A percentile compares a stretch with the other conserved stretches of the same genome.
phyloP scores from a whole-genome alignment of 768 basidiomycete genomes.

The Russula brevipes region DNA sequence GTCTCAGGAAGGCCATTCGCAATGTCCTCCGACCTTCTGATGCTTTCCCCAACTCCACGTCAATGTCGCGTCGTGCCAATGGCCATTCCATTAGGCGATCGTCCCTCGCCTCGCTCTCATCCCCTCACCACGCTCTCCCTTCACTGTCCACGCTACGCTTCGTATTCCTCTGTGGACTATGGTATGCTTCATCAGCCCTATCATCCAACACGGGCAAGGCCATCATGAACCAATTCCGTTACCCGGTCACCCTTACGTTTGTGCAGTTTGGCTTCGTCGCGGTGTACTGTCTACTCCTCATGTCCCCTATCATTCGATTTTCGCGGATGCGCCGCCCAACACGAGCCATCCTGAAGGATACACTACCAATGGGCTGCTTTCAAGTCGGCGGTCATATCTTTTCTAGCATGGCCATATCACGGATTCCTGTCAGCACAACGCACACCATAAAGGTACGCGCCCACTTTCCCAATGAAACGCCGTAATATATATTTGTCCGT shows the following conservation, averaged over 20 bases:
- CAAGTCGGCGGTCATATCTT: conserved; percentile 98
- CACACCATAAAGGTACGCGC: conserved; percentile 93
- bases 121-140: conserved; percentile 21
- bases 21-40: conserved; percentile 15
- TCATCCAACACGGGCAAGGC: conserved; percentile 96
- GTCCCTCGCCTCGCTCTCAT: conserved; percentile 3
- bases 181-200: conserved; percentile 91
- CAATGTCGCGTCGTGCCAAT: conserved; percentile 8
- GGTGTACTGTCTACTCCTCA: conserved; percentile 76
- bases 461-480: neutral
- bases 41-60: conserved; percentile 8
- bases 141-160: conserved; percentile 46
- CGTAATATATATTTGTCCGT: neutral
- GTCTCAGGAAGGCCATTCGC: conserved; percentile 11
- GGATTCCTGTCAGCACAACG: conserved; percentile 95
- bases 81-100: neutral
- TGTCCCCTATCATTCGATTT: conserved; percentile 67
- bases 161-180: conserved; percentile 76
- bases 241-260: conserved; percentile 95
- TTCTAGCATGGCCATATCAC: conserved; percentile 93
- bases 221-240: conserved; percentile 88
- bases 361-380: conserved; percentile 94
- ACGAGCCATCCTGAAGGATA: conserved; percentile 63
- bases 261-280: conserved; percentile 97
- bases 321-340: conserved; percentile 68